Base-by-base conservation (phyloP, 805 yeast species). In the Yarrowia sp. region DNA sequence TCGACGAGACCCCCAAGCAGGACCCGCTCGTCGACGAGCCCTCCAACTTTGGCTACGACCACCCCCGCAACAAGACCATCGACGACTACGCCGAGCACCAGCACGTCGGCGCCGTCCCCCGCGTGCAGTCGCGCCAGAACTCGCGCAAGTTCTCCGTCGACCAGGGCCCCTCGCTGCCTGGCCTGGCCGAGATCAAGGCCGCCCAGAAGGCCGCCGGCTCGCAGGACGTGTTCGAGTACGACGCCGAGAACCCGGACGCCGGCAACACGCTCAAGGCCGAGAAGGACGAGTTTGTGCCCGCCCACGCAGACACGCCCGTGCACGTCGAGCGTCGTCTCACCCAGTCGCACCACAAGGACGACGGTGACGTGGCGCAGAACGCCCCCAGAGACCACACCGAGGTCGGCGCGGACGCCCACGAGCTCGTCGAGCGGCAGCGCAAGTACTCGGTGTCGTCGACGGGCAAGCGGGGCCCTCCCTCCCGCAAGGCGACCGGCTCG, bases 401-500 rank as follows among this genome's bases (percentile, higher is more conserved):
- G 59, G 67, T 66, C 4, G 67, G 59, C 18, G 64, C 66, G 5
- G 69, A 66, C 27, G 46, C 66, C 13, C 16, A 29, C 13, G 61
- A 36, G 4, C 24, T 47, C 12, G 66, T 68, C n/a, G 69, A 66
- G 22, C 65, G 66, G 7, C 66, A 69, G 62, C 68, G 76, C 36
- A 63, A 70, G 29, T 62, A 66, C 31, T 68, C 74, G 7, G 69
- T 71, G 7, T 66, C 68, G 1, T 61, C 70, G 6, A 51, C 58
- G 3, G 36, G 35, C 60, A 47, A 62, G 35, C 46, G 60, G 29
- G 55, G 65, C 49, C 62, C 63, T 16, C 68, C 66, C 12, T 66
- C 71, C 4, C 67, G 76, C 31, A 66, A 68, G n/a, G 71, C 76
- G 44, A 73, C 76, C 4, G 76, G 73, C 8, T 68, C 73, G 6